Evolutionary conservation across 2,329 filamentous ascomycete species (phyloP).

Genomic region (Kalmusia sp.): DNA sequence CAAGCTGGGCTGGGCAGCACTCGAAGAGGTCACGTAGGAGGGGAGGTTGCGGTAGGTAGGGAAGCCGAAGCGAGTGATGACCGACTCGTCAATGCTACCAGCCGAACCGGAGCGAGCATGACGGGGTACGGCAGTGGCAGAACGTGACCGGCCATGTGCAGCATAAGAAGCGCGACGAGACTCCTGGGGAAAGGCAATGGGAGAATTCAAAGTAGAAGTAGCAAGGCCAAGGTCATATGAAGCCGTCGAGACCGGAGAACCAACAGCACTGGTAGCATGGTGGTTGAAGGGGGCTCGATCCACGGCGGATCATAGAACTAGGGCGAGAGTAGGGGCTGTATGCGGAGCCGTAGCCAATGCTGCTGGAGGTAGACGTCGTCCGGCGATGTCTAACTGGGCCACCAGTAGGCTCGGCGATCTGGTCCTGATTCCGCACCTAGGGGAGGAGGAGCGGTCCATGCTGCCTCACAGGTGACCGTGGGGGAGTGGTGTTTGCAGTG

Average conservation of each 20-base stretch:
- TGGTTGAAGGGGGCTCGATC: slow-evolving; percentile 54
- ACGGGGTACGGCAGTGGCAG: slow-evolving; percentile 18
- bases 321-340: slow-evolving; percentile 60
- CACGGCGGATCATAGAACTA: slow-evolving; percentile 53
- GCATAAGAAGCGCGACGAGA: slow-evolving; percentile 46
- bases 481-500: slow-evolving; percentile 73
- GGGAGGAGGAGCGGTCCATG: slow-evolving; percentile 82
- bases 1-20: slow-evolving; percentile 42
- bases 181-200: slow-evolving; percentile 59
- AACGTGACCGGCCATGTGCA: slow-evolving; percentile 51
- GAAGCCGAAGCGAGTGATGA: slow-evolving; percentile 76
- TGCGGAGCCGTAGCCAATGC: slow-evolving; percentile 42
- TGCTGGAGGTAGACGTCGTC: slow-evolving; percentile 58
- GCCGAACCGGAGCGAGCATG: slow-evolving; percentile 67
- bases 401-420: slow-evolving; percentile 69
- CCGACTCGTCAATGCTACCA: slow-evolving; percentile 70
- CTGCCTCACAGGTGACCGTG: slow-evolving; percentile 74
- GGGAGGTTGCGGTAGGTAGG: slow-evolving; percentile 84
- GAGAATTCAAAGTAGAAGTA: slow-evolving; percentile 66
- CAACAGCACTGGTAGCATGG: slow-evolving; percentile 45
- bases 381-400: slow-evolving; percentile 63
- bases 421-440: slow-evolving; percentile 86
- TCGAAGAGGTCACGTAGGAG: slow-evolving; percentile 57
- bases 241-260: slow-evolving; percentile 54
- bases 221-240: slow-evolving; percentile 46